Conservation (phyloP, 345 rosid genomes). For the Eucalyptus polybractea region DNA sequence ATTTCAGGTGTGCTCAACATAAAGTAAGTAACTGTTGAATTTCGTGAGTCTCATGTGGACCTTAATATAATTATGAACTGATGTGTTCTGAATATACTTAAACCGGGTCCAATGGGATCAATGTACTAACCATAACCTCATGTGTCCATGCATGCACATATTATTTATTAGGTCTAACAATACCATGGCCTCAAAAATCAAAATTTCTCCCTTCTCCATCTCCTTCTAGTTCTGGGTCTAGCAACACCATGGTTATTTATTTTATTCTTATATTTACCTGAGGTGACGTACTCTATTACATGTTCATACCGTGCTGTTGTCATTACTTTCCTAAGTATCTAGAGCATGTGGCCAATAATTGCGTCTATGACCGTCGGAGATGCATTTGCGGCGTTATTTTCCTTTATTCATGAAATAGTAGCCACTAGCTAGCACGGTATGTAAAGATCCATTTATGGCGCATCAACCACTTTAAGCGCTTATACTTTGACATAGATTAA, state of each 20-base stretch:
- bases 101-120: neutral
- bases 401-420: neutral
- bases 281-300: neutral
- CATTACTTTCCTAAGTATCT: neutral
- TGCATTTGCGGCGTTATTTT: neutral
- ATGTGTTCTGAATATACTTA: neutral
- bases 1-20: neutral
- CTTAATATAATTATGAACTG: neutral
- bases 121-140: neutral
- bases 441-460: neutral
- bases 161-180: neutral
- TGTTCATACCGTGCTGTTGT: neutral
- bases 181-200: neutral
- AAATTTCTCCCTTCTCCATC: neutral
- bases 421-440: neutral
- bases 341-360: neutral
- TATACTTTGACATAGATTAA: neutral
- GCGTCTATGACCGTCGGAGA: neutral
- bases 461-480: neutral
- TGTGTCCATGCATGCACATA: neutral
- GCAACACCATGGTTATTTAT: neutral
- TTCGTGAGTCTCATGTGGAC: neutral
- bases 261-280: neutral
- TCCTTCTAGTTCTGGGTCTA: neutral
- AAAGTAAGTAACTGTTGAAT: fast-evolving